These are phyloP conservation scores for Ustanciosporium gigantosporum DNA, from an alignment of 1,284 basidiomycete genomes.

Conservation along the genomic window DNA sequence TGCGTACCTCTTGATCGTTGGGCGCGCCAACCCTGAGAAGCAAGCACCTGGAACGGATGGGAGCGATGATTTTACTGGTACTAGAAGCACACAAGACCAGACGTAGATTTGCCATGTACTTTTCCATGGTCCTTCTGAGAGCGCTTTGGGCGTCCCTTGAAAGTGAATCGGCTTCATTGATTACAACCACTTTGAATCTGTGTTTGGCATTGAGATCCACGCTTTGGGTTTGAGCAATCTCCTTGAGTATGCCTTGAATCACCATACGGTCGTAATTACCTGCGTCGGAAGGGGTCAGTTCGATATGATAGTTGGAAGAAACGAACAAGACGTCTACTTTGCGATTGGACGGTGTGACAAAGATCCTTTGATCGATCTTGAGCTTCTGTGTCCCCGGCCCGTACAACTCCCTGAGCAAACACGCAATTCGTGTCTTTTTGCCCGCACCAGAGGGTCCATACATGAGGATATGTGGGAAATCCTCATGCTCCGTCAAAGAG, in stretches of 20 bases:
- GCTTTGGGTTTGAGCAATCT: constrained; percentile 98
- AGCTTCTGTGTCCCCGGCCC: constrained; percentile 94
- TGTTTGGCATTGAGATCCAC: constrained; percentile 94
- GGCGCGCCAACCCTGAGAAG: constrained; percentile 92
- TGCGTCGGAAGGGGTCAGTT: constrained; percentile 96
- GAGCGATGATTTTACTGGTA: constrained; percentile 93
- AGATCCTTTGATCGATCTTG: constrained; percentile 96
- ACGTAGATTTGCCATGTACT: constrained; percentile 97
- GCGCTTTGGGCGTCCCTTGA: constrained; percentile 96
- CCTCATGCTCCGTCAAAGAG: constrained; percentile 68
- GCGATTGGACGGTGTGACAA: constrained; percentile 88
- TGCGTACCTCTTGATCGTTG: constrained; percentile 67
- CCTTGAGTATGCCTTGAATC: constrained; percentile 95
- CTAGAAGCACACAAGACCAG: constrained; percentile 98
- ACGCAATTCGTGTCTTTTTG: constrained; percentile 91
- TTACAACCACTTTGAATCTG: constrained; percentile 97
- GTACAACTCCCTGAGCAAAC: constrained; percentile 82
- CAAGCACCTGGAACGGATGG: constrained; percentile 92
- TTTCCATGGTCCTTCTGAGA: constrained; percentile 93
- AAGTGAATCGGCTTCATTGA: constrained; percentile 95
- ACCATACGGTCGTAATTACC: constrained; percentile 94
- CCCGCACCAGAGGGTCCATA: constrained; percentile 96
- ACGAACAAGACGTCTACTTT: constrained; percentile 97
- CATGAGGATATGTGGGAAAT: constrained; percentile 97
- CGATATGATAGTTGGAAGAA: constrained; percentile 88